phyloP scores from a whole-genome alignment of 768 basidiomycete species.

The Tulasnella sp. region DNA sequence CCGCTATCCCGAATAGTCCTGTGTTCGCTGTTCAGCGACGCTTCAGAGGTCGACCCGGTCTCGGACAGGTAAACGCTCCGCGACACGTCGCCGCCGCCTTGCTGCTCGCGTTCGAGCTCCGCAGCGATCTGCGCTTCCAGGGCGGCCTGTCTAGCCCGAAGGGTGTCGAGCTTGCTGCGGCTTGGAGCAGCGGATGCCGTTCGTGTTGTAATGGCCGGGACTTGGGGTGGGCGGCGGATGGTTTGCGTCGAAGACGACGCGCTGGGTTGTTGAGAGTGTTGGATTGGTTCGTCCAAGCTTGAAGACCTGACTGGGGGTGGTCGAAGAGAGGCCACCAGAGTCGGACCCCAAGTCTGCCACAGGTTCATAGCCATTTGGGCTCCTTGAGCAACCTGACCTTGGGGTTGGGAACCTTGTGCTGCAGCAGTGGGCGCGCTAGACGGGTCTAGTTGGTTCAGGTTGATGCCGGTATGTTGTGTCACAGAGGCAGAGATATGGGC shows the following conservation, averaged over 20 bases:
- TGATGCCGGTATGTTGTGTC: conserved; percentile 24
- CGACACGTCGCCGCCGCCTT: conserved; percentile 1
- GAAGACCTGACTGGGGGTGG: conserved; percentile 47
- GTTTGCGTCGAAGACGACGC: conserved; percentile 38
- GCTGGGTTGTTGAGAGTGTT: conserved; percentile 45
- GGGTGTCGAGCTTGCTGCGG: conserved; percentile 47
- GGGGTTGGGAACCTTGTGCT: conserved; percentile 31
- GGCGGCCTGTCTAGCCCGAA: conserved; percentile 59
- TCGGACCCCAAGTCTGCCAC: conserved; percentile 76
- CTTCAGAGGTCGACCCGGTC: neutral
- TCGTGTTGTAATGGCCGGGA: neutral
- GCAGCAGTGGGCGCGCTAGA: conserved; percentile 1
- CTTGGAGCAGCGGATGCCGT: conserved; percentile 3
- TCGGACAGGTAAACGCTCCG: neutral
- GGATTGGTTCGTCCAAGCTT: conserved; percentile 8
- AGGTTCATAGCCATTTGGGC: conserved; percentile 59
- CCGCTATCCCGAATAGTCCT: conserved; percentile 4
- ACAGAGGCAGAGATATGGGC: conserved; percentile 47
- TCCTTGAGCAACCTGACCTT: conserved; percentile 50
- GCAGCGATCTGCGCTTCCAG: conserved; percentile 32
- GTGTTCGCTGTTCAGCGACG: conserved; percentile 9
- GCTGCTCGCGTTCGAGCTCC: neutral
- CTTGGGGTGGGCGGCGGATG: neutral
- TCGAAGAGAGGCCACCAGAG: conserved; percentile 63
- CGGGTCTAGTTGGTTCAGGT: conserved; percentile 17